Percentiles rank a stretch among this genome's conserved stretches.
Evolutionary conservation across 2,329 filamentous ascomycete species (phyloP).

Genomic region (Xylariales sp.): DNA sequence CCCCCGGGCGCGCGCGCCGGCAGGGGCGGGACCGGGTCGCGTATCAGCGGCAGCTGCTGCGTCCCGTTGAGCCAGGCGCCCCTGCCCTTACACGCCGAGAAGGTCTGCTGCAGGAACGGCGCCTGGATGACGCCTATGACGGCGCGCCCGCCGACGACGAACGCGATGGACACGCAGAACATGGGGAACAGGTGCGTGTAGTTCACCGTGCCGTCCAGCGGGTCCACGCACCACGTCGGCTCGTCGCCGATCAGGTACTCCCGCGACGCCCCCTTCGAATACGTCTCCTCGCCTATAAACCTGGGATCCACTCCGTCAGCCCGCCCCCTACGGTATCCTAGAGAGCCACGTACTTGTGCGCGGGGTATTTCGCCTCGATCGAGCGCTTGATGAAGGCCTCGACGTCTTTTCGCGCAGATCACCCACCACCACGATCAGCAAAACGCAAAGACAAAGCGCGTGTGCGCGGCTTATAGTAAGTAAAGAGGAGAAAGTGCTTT

Average conservation of each 20-base stretch:
- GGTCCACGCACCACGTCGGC: conserved; percentile 82
- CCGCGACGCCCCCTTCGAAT: conserved; percentile 74
- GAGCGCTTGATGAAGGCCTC: conserved; percentile 74
- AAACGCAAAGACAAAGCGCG: no score
- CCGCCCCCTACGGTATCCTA: not conserved
- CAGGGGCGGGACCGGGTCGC: conserved; percentile 71
- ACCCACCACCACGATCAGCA: no score
- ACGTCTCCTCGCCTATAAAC: conserved; percentile 82
- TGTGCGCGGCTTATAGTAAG: not conserved
- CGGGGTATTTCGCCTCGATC: conserved; percentile 70
- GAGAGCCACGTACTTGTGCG: conserved; percentile 67
- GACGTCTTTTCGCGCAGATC: conserved; percentile 63
- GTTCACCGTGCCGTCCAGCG: conserved; percentile 83
- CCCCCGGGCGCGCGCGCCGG: conserved; percentile 72
- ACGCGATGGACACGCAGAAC: conserved; percentile 83
- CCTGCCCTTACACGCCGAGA: conserved; percentile 72
- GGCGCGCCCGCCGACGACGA: conserved; percentile 69
- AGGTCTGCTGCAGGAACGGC: conserved; percentile 75
- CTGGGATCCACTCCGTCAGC: conserved; percentile 52
- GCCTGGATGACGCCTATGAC: conserved; percentile 79
- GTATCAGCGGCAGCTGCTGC: conserved; percentile 71
- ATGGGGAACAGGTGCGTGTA: conserved; percentile 84
- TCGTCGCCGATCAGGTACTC: conserved; percentile 72
- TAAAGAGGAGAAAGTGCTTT: not conserved
- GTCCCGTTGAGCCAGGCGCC: conserved; percentile 78